phyloP scores from a whole-genome alignment of 2,329 filamentous ascomycete genomes.

The Curvularia sp. region DNA sequence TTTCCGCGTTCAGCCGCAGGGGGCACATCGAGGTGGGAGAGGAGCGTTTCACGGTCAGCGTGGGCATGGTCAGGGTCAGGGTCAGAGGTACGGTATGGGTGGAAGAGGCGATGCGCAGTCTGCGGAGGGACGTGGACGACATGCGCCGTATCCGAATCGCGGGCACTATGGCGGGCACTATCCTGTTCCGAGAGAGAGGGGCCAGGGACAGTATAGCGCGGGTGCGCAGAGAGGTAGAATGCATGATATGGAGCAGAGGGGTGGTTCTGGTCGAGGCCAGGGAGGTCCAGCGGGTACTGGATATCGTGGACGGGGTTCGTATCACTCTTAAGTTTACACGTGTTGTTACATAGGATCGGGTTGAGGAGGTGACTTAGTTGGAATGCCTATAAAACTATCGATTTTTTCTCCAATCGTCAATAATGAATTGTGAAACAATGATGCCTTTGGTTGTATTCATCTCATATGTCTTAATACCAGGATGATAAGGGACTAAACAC shows the following conservation, averaged over 20 bases:
- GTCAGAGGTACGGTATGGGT: not conserved
- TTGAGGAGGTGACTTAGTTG: too few relatives aligned
- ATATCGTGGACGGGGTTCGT: not conserved
- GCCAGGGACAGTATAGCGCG: not conserved
- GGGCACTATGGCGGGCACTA: not conserved
- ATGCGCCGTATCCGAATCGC: not conserved
- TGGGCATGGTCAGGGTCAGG: not conserved
- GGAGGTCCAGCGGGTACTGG: not conserved
- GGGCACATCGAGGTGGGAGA: not conserved
- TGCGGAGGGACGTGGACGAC: not conserved
- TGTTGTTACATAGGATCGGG: not conserved
- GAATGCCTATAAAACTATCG: too few relatives aligned
- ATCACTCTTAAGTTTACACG: not conserved
- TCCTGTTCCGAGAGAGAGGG: not conserved
- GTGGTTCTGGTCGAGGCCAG: not conserved
- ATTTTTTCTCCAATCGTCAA: too few relatives aligned
- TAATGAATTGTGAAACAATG: too few relatives aligned
- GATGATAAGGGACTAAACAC: too few relatives aligned
- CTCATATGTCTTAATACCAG: too few relatives aligned
- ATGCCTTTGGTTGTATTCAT: too few relatives aligned
- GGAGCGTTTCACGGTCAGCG: constrained; percentile 2
- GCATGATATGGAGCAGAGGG: not conserved
- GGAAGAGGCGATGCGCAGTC: not conserved
- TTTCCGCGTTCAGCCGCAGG: not conserved
- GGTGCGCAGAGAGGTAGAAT: too few relatives aligned